Percentiles rank a stretch among this genome's conserved stretches.
Evolutionary conservation across 2,329 filamentous ascomycete genomes (phyloP).

Genomic region (Geoglossum cookeanum): DNA sequence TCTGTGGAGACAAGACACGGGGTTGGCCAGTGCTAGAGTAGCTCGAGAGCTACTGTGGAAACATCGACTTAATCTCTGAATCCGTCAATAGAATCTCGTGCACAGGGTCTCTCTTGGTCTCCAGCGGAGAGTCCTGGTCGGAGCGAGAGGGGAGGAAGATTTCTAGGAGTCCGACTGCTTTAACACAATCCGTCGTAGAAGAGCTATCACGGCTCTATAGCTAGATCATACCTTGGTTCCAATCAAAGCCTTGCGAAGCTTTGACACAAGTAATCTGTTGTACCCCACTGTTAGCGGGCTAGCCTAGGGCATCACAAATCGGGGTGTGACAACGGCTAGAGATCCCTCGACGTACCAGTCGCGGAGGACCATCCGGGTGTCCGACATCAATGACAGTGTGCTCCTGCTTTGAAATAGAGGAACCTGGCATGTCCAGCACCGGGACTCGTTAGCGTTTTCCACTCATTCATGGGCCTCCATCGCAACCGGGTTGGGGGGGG

Average conservation of each 20-base stretch:
- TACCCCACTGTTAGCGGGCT: background rate
- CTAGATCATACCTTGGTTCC: slow-evolving; percentile 48
- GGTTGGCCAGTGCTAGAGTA: background rate
- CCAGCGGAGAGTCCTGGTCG: slow-evolving; percentile 54
- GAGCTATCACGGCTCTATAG: background rate
- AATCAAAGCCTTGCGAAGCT: slow-evolving; percentile 61
- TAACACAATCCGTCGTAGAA: too few species aligned
- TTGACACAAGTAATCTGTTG: slow-evolving; percentile 59
- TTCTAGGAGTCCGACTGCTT: slow-evolving; percentile 26
- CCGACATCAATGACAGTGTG: slow-evolving; percentile 68
- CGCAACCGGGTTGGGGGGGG: background rate
- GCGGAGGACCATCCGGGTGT: slow-evolving; percentile 50
- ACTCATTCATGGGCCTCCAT: background rate
- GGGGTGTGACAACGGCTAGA: background rate
- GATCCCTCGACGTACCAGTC: slow-evolving; percentile 36
- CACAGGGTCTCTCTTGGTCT: slow-evolving; percentile 57
- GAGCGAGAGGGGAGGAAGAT: slow-evolving; percentile 66
- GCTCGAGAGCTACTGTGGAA: slow-evolving; percentile 32
- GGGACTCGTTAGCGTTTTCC: background rate
- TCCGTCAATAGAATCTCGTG: slow-evolving; percentile 61
- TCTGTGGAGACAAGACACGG: background rate
- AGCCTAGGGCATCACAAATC: background rate
- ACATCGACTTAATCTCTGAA: slow-evolving; percentile 46
- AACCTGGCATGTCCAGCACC: slow-evolving; percentile 28
- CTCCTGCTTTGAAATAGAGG: slow-evolving; percentile 52